Base-by-base conservation (phyloP, 164 flowering plant species). In the Vitis rupestris region DNA sequence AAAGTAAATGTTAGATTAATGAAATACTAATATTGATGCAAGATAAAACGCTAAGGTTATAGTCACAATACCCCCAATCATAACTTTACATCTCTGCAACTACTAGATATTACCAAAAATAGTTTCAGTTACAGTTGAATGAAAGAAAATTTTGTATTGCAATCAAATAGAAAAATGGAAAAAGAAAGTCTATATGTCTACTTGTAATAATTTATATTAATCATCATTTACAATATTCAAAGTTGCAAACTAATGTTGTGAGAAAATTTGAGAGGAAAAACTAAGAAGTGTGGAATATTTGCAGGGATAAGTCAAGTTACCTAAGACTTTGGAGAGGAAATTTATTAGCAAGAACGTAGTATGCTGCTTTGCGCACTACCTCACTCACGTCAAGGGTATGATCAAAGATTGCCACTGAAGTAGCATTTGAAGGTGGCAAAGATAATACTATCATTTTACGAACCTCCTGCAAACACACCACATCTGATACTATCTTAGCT, bases 251-350 rank as follows among this genome's bases (percentile, higher is more conserved):
- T 23, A 1, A 23, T 23, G 27, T 23, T 23, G 27, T 23, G 2
- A 23, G 27, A 23, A 54, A 58, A 37, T 9, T 13, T 0, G 48
- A 50, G 19, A 56, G 4, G 58, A 60, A 44, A 29, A 14, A 48
- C 10, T 50, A 8, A 51, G 17, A 37, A 37, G 44, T 0, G 8
- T 37, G 7, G 17, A 57, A 16, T 16, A 50, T 17, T 7, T 37
- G 8, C 14, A 29, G 47, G 54, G 50, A 50, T 3, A 66, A 66
- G 49, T 50, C 7, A 58, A 69, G 37, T 67, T 80, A 93, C 99
- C 98, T 96, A 44, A 96, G 89, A 74, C 92, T 90, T 74, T 93
- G 98, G 67, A 93, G 86, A 60, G 99, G 99, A 76, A 93, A 92
- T 79, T 90, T 96, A 72, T 83, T 84, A 1, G 94, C 94, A 68